These are phyloP conservation scores for Aspergillus transmontanensis DNA, from an alignment of 2,329 filamentous ascomycete species.

Conservation along the genomic window DNA sequence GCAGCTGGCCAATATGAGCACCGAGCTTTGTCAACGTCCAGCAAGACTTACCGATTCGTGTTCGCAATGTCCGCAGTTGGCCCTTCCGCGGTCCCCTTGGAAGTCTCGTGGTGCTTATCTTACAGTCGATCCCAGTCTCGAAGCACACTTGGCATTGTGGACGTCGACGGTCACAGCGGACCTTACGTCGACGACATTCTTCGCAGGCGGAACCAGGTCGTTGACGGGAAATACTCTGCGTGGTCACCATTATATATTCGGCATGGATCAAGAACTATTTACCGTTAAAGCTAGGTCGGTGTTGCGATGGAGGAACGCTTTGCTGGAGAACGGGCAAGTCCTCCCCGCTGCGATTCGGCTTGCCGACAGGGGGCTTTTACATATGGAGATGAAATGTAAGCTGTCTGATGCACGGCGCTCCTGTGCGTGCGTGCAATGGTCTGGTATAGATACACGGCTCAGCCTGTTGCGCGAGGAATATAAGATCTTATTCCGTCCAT, in stretches of 20 bases:
- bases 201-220: conserved; percentile 33
- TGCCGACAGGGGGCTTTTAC: not conserved
- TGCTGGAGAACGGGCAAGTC: not conserved
- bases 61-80: conserved; percentile 30
- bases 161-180: conserved; percentile 29
- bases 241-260: conserved; percentile 10
- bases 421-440: not conserved
- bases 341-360: no score
- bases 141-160: conserved; percentile 32
- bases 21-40: not conserved
- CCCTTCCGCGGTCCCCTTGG: conserved; percentile 33
- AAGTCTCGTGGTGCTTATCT: conserved; percentile 27
- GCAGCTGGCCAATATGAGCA: conserved; percentile 21
- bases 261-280: not conserved
- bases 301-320: not conserved
- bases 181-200: conserved; percentile 33
- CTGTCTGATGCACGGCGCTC: not conserved
- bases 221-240: conserved; percentile 25
- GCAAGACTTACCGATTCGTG: conserved; percentile 28
- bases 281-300: not conserved
- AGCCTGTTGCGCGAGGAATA: not conserved
- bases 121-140: conserved; percentile 31
- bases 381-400: not conserved
- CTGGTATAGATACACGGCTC: not conserved
- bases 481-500: not conserved